Evolutionary conservation across 1,284 basidiomycete species (phyloP).

Genomic region (Leccinum subspadiceum): DNA sequence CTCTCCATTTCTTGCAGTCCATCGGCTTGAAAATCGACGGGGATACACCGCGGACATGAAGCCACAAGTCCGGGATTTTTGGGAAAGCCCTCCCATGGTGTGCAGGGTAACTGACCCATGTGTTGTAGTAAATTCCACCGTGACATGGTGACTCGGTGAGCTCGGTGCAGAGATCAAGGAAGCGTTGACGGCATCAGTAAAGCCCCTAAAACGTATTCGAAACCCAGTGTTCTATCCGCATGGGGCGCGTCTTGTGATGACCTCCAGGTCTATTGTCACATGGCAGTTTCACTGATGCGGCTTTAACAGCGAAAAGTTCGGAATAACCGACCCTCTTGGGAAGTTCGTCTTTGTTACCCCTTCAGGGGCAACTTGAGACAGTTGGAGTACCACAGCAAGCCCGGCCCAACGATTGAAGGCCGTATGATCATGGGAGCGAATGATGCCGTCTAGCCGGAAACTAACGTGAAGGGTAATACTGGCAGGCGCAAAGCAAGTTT

Average conservation of each 20-base stretch:
- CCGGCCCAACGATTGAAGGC: conserved; percentile 26
- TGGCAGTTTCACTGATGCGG: background rate
- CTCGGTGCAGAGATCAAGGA: conserved; percentile 20
- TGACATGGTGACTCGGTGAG: conserved; percentile 12
- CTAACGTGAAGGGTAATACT: conserved; percentile 17
- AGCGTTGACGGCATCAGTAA: conserved; percentile 21
- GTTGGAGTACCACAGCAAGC: conserved; percentile 37
- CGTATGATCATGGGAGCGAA: conserved; percentile 37
- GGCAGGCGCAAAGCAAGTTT: background rate
- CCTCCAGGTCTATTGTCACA: conserved; percentile 26
- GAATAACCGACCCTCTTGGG: conserved; percentile 43
- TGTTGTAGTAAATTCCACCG: conserved; percentile 19
- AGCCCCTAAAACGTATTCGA: conserved; percentile 21
- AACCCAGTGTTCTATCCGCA: conserved; percentile 31
- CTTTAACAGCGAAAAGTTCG: conserved; percentile 40
- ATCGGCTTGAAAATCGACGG: conserved; percentile 28
- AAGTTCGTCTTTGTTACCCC: conserved; percentile 39
- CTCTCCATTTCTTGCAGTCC: conserved; percentile 10
- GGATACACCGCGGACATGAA: conserved; percentile 33
- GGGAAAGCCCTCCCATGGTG: background rate
- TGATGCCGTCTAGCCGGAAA: conserved; percentile 29
- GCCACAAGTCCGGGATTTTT: conserved; percentile 9
- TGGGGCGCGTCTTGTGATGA: conserved; percentile 36
- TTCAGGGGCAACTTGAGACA: conserved; percentile 45
- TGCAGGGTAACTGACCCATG: background rate